Conservation (phyloP, 2,329 filamentous ascomycete genomes). For the Corinectria fuckeliana region DNA sequence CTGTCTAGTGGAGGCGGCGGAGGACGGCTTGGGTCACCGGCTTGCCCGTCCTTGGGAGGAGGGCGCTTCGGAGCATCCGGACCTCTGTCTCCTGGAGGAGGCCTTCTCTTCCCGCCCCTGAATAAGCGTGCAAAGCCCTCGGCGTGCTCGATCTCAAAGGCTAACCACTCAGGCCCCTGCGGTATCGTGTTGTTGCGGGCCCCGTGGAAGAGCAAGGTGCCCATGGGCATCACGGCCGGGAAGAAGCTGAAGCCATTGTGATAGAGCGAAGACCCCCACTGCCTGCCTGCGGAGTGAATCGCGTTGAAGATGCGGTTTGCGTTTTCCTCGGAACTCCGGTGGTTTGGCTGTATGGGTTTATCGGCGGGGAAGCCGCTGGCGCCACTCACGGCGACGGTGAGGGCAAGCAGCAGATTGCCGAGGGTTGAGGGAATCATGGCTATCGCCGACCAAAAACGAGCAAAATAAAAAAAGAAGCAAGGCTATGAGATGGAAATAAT, state of each 20-base stretch:
- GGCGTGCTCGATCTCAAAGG: slow-evolving; percentile 79
- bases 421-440: slow-evolving; percentile 27
- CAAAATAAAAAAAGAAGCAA: neutral
- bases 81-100: neutral
- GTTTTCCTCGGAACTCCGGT: slow-evolving; percentile 53
- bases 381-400: slow-evolving; percentile 7
- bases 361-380: neutral
- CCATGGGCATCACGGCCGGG: slow-evolving; percentile 67
- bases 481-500: neutral
- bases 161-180: slow-evolving; percentile 70
- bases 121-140: slow-evolving; percentile 62
- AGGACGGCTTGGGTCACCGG: neutral
- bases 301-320: slow-evolving; percentile 75
- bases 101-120: neutral
- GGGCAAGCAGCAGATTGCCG: slow-evolving; percentile 18
- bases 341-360: slow-evolving; percentile 43
- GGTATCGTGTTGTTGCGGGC: slow-evolving; percentile 53
- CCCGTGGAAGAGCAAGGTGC: slow-evolving; percentile 74
- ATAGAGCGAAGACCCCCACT: slow-evolving; percentile 75
- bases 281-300: slow-evolving; percentile 73
- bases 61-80: too few species aligned
- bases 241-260: slow-evolving; percentile 81
- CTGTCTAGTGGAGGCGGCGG: slow-evolving; percentile 4
- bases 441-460: neutral
- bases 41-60: too few species aligned